Conservation (phyloP, 805 yeast genomes). For the Yueomyces sp. region DNA sequence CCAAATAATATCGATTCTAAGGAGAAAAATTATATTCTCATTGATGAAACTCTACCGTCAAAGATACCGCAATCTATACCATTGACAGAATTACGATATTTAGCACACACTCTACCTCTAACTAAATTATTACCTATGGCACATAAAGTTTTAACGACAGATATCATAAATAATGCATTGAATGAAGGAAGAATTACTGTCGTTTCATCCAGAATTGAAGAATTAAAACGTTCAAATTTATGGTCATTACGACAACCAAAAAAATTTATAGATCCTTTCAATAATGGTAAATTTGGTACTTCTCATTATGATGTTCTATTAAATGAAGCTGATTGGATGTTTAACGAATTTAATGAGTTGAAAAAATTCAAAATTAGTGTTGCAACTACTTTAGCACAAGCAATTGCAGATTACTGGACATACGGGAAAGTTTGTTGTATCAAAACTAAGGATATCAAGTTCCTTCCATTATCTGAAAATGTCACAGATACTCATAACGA, state of each 20-base stretch:
- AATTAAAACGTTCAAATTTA: conserved; percentile 68
- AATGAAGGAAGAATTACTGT: conserved; percentile 88
- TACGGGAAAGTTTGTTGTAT: conserved; percentile 62
- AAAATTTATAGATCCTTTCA: conserved; percentile 53
- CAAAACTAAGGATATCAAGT: conserved; percentile 32
- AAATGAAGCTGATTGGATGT: conserved; percentile 76
- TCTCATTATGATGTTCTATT: conserved; percentile 62
- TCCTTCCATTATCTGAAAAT: conserved; percentile 9
- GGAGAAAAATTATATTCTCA: conserved; percentile 31
- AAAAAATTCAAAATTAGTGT: conserved; percentile 56
- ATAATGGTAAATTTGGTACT: conserved; percentile 11
- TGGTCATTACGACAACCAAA: conserved; percentile 89
- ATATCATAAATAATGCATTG: conserved; percentile 69
- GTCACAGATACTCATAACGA: conserved; percentile 1
- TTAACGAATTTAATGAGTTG: conserved; percentile 61
- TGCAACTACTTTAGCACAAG: conserved; percentile 56
- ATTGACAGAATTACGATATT: conserved; percentile 72
- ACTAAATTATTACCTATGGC: conserved; percentile 71
- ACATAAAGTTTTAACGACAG: conserved; percentile 77
- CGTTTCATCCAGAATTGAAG: conserved; percentile 82
- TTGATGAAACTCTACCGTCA: conserved; percentile 41
- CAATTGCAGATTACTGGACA: conserved; percentile 65
- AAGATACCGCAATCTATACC: conserved; percentile 48
- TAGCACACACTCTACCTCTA: conserved; percentile 79
- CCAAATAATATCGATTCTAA: conserved; percentile 29